Evolutionary conservation across 1,139 yeast genomes (phyloP), one percentile per base, ranked within the genome.

Genomic region (Citeromyces hawaiiensis): DNA sequence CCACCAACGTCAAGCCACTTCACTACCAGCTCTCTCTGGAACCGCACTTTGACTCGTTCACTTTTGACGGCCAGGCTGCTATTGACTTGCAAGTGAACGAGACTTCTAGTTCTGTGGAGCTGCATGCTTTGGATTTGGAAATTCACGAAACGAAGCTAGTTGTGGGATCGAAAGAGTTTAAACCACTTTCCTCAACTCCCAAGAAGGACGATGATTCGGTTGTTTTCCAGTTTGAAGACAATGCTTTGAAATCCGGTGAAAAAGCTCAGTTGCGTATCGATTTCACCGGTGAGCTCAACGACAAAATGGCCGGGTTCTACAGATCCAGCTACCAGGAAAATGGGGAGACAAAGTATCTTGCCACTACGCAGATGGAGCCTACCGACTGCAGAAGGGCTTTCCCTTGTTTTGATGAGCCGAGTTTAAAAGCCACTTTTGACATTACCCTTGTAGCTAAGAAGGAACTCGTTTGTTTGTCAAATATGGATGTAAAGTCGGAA

Each of bases 391-490:
- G 96, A 52, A 70, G 88, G 48, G 94, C 95, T 3, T 85, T 86
- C 67, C 96, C 96, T 16, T 83, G 88, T 56, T 77, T 80, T 50
- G 95, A 86, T 57, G 95, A 86, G 57, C 96, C 96, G 8, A 74
- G 78, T 40, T 68, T 79, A 45, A 86, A 86, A 63, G 91, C 95
- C 13, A 71, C 78, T 37, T 86, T 83, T 54, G 76, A 76, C 44
- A 67, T 86, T 43, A 61, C 76, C 25, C 65, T 86, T 48, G 67
- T 78, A 41, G 73, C 86, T 35, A 71, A 75, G 40, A 63, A 67
- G 44, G 59, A 68, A 30, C 67, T 76, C 57, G 79, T 80, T 37
- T 83, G 80, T 41, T 68, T 86, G 51, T 78, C 93, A 38, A 86
- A 86, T 58, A 83, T 83, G 94, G 87, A 83, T 50, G 75, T 70